Evolutionary conservation across 164 flowering plant species (phyloP), one percentile per base, ranked within the genome.

Genomic region (Piper longum): DNA sequence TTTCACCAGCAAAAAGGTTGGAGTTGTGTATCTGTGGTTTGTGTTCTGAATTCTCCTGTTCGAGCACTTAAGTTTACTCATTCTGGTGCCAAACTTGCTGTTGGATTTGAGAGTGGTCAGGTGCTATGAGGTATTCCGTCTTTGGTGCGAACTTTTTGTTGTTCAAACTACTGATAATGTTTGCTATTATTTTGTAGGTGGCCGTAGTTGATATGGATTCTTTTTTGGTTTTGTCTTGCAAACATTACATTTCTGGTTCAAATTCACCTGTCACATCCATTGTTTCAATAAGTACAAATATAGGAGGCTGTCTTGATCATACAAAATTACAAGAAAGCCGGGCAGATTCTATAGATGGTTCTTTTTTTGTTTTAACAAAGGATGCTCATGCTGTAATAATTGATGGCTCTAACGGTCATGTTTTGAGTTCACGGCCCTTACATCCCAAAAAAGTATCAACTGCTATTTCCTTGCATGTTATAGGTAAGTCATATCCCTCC

Each of bases 21-120:
- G 73, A 77, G 76, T 39, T 82, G 85, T 65, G 62, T 57, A 12
- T 85, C 89, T 59, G 71, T 81, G 17, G 79, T 85, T 74, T 78
- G 84, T 52, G 54, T 83, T 62, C 65, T 83, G n/a, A 70, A 64
- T 65, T 89, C 95, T 72, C 81, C 88, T 14, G 75, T 92, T 48
- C 66, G 81, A 51, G 65, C 68, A 57, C 70, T 92, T 61, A 73
- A 76, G 42, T 82, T 71, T 74, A 62, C 68, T 60, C 66, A 72
- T 52, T 79, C 67, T 76, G 96, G 91, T 57, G 73, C 73, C 61
- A 83, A 74, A 73, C 86, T 86, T 77, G 87, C 81, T 59, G 84
- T 82, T 13, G 98, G 96, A 67, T 92, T 71, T 80, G 82, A 81
- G 56, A 72, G 82, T 79, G 88, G 89, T 57, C 86, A 72, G 67